Percentiles rank a stretch among this genome's conserved stretches.
phyloP scores from a whole-genome alignment of 805 yeast species.

The Groenewaldozyma salmanticensis region DNA sequence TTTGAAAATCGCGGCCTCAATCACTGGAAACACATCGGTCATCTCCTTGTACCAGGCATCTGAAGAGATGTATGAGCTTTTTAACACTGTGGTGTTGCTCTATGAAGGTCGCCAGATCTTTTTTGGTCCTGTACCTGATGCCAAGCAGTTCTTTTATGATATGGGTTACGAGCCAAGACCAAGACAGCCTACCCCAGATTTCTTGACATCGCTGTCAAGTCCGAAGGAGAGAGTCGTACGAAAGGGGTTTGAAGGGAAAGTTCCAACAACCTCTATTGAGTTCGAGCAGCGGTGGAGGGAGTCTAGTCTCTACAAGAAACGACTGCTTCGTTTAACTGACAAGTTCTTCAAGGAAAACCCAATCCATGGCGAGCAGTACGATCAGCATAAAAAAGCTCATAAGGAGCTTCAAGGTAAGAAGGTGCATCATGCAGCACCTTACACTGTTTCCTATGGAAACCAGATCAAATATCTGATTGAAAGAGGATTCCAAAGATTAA shows the following conservation, averaged over 20 bases:
- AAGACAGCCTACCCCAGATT: conserved; percentile 53
- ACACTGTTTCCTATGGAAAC: conserved; percentile 31
- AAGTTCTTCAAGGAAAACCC: conserved; percentile 18
- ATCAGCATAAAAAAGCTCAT: conserved; percentile 24
- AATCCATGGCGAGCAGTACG: conserved; percentile 18
- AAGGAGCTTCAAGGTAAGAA: conserved; percentile 22
- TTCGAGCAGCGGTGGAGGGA: conserved; percentile 42
- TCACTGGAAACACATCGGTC: conserved; percentile 43
- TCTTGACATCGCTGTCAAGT: conserved; percentile 45
- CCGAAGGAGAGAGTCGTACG: conserved; percentile 40
- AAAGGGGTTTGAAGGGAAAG: conserved; percentile 37
- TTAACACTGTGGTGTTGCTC: conserved; percentile 43
- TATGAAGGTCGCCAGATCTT: conserved; percentile 50
- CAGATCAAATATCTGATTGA: conserved; percentile 40
- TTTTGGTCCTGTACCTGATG: conserved; percentile 39
- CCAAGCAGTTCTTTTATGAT: conserved; percentile 39
- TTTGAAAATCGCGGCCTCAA: conserved; percentile 43
- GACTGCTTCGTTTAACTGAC: conserved; percentile 37
- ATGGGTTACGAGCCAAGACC: conserved; percentile 51
- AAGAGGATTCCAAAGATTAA: conserved; percentile 44
- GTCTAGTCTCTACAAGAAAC: conserved; percentile 33
- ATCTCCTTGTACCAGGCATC: conserved; percentile 55
- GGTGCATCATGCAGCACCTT: conserved; percentile 30
- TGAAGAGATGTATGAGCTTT: conserved; percentile 45
- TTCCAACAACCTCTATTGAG: conserved; percentile 45